Evolutionary conservation across 108 stramenopile genomes (phyloP), one percentile per base, ranked within the genome.

Genomic region (Pseudonitzschia multiseries): DNA sequence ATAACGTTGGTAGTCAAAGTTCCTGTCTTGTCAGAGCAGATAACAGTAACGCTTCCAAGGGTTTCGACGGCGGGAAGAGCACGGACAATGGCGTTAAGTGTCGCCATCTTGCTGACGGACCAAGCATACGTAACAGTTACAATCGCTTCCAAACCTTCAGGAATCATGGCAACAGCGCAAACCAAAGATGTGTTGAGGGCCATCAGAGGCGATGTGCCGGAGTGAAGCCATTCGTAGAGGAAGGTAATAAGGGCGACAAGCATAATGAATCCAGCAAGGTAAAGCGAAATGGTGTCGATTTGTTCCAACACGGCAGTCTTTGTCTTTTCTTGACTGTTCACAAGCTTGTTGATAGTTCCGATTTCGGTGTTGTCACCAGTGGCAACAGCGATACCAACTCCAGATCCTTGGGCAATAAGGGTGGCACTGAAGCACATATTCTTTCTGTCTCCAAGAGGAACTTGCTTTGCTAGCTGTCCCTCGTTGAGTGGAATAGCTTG

Each of bases 1-100:
- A 97, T 97, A 54, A 85, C 81, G 83, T 97, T 97, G 85, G 96
- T 81, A 0, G 98, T 99, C 20, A 89, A 65, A 43, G 98, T 99
- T 48, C 98, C 98, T 21, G 98, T 99, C 90, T 99, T 99, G 89
- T 99, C 98, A 42, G 94, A 93, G 93, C 96, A 96, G 68, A 98
- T 96, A 32, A 89, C 88, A n/a, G 94, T 93, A 18, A 95, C 96
- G 65, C 85, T 86, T 76, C 98, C 98, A 72, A 99, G 93, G 20
- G 97, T 97, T 81, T 99, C 97, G 63, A 97, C 97, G 6, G 98
- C 91, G 24, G 97, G 93, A 57, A 96, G 92, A 52, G 89, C 84
- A 74, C 96, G 94, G 46, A 94, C 85, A 63, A 97, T 89, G 68
- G 96, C 95, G 72, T 97, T 97, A 28, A 84, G 76, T 36, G 75